Evolutionary conservation across 805 yeast species (phyloP).

Genomic region (Ogataea trehaloabstinens): DNA sequence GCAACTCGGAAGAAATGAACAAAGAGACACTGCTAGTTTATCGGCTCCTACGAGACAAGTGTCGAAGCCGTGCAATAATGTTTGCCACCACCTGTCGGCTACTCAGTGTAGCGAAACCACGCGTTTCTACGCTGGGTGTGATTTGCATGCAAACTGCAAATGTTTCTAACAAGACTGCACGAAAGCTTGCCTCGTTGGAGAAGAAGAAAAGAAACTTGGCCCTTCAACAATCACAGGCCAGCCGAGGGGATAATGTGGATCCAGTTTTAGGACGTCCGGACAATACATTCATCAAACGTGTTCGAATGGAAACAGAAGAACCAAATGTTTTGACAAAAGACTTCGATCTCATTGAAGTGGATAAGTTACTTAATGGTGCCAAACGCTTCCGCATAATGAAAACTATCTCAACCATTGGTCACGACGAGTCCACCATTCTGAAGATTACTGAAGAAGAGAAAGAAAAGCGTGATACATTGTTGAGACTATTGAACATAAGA

Average conservation of each 20-base stretch:
- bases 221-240: slow-evolving; percentile 11
- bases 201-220: slow-evolving; percentile 19
- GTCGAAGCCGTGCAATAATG: too few relatives aligned
- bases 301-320: slow-evolving; percentile 64
- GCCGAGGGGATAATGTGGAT: slow-evolving; percentile 49
- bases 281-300: slow-evolving; percentile 66
- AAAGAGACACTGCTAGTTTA: too few relatives aligned
- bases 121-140: too few relatives aligned
- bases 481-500: slow-evolving; percentile 69
- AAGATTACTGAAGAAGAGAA: slow-evolving; percentile 37
- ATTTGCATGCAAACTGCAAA: too few relatives aligned
- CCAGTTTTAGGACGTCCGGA: slow-evolving; percentile 78
- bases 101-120: too few relatives aligned
- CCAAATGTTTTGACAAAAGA: slow-evolving; percentile 62
- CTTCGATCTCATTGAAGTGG: slow-evolving; percentile 61
- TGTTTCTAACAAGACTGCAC: slow-evolving; percentile 12
- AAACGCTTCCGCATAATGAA: slow-evolving; percentile 55
- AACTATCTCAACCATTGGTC: slow-evolving; percentile 18
- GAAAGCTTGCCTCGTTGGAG: slow-evolving; percentile 12
- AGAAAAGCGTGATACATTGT: slow-evolving; percentile 64
- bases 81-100: too few relatives aligned
- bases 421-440: slow-evolving; percentile 19
- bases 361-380: slow-evolving; percentile 74
- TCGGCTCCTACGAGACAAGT: too few relatives aligned
- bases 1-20: too few relatives aligned